These are phyloP conservation scores for Lolium rigidum DNA, from an alignment of 176 grass and related monocot genomes.

Conservation along the genomic window DNA sequence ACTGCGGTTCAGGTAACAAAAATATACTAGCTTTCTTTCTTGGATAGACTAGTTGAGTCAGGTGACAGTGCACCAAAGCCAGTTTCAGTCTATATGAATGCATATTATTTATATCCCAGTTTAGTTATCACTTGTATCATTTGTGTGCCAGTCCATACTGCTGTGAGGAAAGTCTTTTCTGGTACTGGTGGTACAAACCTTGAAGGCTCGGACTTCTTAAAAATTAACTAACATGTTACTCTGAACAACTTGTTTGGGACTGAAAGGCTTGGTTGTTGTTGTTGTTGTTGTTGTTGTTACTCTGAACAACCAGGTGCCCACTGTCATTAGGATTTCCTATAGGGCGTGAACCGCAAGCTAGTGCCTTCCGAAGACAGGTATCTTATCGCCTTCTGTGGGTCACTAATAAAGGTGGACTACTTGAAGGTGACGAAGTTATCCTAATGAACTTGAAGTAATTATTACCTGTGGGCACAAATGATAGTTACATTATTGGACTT, in stretches of 20 bases:
- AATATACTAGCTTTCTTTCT: not conserved
- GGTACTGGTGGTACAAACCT: not conserved
- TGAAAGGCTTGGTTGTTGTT: no score
- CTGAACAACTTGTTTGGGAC: no score
- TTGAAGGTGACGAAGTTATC: not conserved
- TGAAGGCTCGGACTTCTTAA: not conserved
- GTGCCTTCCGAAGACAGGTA: not conserved
- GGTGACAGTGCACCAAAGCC: not conserved
- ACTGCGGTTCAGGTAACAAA: no score
- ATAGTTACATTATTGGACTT: not conserved
- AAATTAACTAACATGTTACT: not conserved
- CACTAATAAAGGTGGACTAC: not conserved
- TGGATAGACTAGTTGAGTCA: not conserved
- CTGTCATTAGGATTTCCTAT: not conserved
- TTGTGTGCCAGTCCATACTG: not conserved
- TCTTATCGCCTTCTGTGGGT: not conserved
- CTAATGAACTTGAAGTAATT: not conserved
- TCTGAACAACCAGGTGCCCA: not conserved
- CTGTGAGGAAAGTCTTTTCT: not conserved
- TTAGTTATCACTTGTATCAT: constrained; percentile 13
- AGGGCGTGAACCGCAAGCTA: not conserved
- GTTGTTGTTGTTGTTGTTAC: no score
- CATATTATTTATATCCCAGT: not conserved
- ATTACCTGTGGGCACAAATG: not conserved
- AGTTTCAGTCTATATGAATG: not conserved